These are phyloP conservation scores for Talaromyces verruculosus DNA, from an alignment of 2,329 filamentous ascomycete species.

Conservation along the genomic window DNA sequence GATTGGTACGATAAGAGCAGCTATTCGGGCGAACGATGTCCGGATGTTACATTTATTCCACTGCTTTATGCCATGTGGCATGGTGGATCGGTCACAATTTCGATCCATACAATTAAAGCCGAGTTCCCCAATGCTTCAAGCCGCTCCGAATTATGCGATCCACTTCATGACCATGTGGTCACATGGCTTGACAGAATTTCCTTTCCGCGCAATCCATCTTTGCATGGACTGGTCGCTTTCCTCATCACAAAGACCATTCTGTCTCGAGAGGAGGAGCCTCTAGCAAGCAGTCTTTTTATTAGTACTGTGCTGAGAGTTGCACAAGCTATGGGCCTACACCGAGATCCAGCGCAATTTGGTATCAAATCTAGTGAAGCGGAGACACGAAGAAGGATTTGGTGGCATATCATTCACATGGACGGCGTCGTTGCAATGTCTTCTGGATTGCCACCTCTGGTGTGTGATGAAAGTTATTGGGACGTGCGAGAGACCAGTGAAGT, in stretches of 20 bases:
- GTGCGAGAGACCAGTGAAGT: constrained; percentile 49
- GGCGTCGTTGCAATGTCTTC: constrained; percentile 52
- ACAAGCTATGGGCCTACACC: constrained; percentile 51
- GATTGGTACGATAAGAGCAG: constrained; percentile 45
- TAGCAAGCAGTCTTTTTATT: constrained; percentile 51
- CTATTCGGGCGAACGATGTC: constrained; percentile 38
- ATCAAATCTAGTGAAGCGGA: constrained; percentile 48
- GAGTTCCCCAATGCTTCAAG: constrained; percentile 39
- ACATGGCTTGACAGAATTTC: constrained; percentile 44
- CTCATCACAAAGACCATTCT: constrained; percentile 50
- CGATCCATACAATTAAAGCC: constrained; percentile 42
- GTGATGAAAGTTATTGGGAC: constrained; percentile 51
- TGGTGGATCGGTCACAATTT: constrained; percentile 48
- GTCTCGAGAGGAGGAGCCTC: constrained; percentile 50
- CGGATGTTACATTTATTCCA: constrained; percentile 46
- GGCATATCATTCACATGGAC: constrained; percentile 52
- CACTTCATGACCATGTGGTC: constrained; percentile 46
- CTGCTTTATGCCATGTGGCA: constrained; percentile 51
- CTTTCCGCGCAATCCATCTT: constrained; percentile 48
- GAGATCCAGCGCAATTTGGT: constrained; percentile 51
- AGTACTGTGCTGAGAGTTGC: constrained; percentile 49
- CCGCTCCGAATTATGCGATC: constrained; percentile 39
- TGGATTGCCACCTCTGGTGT: constrained; percentile 49
- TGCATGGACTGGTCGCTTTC: constrained; percentile 49
- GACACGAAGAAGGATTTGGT: constrained; percentile 49